Conservation (phyloP, 768 basidiomycete genomes). For the Amanita pseudoporphyria region DNA sequence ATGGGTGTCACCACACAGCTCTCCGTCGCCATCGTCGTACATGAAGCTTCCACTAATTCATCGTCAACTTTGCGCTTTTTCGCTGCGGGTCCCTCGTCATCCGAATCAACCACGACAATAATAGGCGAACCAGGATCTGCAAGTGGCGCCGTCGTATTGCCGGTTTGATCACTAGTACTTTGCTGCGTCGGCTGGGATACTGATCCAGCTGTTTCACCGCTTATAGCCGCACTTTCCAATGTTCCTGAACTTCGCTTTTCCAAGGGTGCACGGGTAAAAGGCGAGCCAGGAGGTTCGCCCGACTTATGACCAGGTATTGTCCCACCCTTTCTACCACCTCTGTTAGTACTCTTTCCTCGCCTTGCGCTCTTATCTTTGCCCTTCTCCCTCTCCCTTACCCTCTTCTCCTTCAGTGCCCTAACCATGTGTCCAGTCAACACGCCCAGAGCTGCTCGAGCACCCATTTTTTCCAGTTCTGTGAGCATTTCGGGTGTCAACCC, state of each 20-base stretch:
- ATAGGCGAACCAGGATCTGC: slow-evolving; percentile 41
- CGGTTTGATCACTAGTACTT: slow-evolving; percentile 6
- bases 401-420: slow-evolving; percentile 69
- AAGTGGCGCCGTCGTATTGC: slow-evolving; percentile 8
- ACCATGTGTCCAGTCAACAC: slow-evolving; percentile 82
- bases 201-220: not conserved
- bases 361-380: slow-evolving; percentile 27
- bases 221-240: not conserved
- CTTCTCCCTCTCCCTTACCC: slow-evolving; percentile 35
- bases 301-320: not conserved
- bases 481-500: slow-evolving; percentile 67
- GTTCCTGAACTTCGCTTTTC: slow-evolving; percentile 11
- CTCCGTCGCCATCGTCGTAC: not conserved
- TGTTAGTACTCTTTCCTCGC: slow-evolving; percentile 17
- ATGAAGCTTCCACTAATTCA: not conserved
- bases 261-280: slow-evolving; percentile 39
- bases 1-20: not conserved
- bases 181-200: not conserved
- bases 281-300: slow-evolving; percentile 13
- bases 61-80: slow-evolving; percentile 47
- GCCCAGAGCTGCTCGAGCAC: slow-evolving; percentile 71
- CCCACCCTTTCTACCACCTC: slow-evolving; percentile 20
- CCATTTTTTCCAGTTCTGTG: slow-evolving; percentile 67
- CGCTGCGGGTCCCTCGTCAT: slow-evolving; percentile 40
- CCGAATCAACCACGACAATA: slow-evolving; percentile 52